phyloP scores from a whole-genome alignment of 805 yeast species.

The Saccharomycopsis sp. region DNA sequence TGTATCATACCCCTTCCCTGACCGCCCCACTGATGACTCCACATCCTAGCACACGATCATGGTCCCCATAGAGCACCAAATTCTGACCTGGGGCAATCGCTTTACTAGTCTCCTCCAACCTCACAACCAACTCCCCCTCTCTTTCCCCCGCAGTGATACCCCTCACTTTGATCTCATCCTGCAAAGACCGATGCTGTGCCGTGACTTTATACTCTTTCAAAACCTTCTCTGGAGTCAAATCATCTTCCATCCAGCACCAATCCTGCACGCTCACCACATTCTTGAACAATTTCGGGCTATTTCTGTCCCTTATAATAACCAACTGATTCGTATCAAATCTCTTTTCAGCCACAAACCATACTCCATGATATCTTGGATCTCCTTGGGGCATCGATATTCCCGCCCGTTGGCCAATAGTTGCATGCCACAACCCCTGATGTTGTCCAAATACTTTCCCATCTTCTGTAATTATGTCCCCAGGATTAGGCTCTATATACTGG shows the following conservation, averaged over 20 bases:
- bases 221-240: slow-evolving; percentile 13
- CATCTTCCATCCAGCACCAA: slow-evolving; percentile 44
- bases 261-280: slow-evolving; percentile 35
- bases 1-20: background rate
- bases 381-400: slow-evolving; percentile 87
- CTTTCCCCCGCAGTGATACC: slow-evolving; percentile 17
- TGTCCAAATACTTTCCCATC: slow-evolving; percentile 72
- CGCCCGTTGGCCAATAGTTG: slow-evolving; percentile 87
- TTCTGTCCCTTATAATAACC: slow-evolving; percentile 67
- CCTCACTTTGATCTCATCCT: slow-evolving; percentile 41
- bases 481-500: slow-evolving; percentile 64
- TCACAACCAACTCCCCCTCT: slow-evolving; percentile 27
- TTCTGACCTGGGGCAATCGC: slow-evolving; percentile 92
- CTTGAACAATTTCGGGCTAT: slow-evolving; percentile 49
- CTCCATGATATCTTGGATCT: slow-evolving; percentile 62
- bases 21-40: slow-evolving; percentile 33
- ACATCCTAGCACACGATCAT: slow-evolving; percentile 57
- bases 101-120: slow-evolving; percentile 40
- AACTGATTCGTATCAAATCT: slow-evolving; percentile 57
- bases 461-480: slow-evolving; percentile 75
- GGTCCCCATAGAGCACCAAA: slow-evolving; percentile 62
- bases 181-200: slow-evolving; percentile 72
- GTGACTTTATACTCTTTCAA: slow-evolving; percentile 26
- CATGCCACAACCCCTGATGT: slow-evolving; percentile 88
- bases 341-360: slow-evolving; percentile 84